phyloP scores from a whole-genome alignment of 2,329 filamentous ascomycete genomes.

The Orbilia quercus region DNA sequence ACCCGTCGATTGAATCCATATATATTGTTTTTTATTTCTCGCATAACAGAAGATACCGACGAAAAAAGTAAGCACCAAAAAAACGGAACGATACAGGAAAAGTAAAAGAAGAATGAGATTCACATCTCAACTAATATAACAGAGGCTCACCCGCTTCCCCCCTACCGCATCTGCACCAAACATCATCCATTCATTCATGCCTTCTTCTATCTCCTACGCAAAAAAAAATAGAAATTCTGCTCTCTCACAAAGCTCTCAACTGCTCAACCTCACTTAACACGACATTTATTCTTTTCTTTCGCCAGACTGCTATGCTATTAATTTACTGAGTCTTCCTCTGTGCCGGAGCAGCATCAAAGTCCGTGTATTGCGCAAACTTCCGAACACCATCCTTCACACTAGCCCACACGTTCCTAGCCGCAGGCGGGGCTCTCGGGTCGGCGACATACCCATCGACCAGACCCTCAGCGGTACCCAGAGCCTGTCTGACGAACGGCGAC shows the following conservation, averaged over 20 bases:
- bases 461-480: conserved; percentile 58
- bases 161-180: not conserved
- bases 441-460: conserved; percentile 58
- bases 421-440: conserved; percentile 59
- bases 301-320: not conserved
- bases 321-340: conserved; percentile 51
- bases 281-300: not conserved
- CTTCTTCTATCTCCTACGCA: not conserved
- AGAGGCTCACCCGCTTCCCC: not conserved
- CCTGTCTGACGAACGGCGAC: conserved; percentile 78
- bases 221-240: too few species aligned
- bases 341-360: conserved; percentile 19
- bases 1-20: too few species aligned
- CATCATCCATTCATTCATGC: not conserved
- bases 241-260: too few species aligned
- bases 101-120: not conserved
- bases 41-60: not conserved
- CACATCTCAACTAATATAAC: not conserved
- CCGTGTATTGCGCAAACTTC: conserved; percentile 56
- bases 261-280: not conserved
- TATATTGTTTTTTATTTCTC: conserved; percentile 1
- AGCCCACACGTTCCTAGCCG: conserved; percentile 58
- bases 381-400: conserved; percentile 58
- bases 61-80: conserved; percentile 3
- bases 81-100: not conserved